Percentiles rank a stretch among this genome's conserved stretches.
Evolutionary conservation across 176 grass and related monocot genomes (phyloP).

Genomic region (Chrysopogon serrulatus): DNA sequence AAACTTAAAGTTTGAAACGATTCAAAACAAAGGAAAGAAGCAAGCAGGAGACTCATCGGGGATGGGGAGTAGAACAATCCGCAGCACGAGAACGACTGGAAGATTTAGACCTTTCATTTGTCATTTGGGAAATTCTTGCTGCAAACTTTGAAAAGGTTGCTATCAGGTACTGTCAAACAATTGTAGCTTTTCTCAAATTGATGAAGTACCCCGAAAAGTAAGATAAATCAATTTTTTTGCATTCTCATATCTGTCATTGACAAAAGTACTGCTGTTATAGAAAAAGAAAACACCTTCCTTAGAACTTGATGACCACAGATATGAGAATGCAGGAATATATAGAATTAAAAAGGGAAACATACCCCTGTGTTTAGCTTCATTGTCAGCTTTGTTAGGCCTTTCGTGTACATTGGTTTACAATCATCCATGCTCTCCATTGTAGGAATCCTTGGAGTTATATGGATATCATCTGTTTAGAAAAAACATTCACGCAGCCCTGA

Average conservation of each 20-base stretch:
- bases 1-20: no score
- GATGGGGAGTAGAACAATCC: no score
- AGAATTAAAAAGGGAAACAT: background rate
- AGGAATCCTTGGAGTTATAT: slow-evolving; percentile 68
- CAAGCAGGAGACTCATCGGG: no score
- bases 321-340: background rate
- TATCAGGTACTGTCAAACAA: slow-evolving; percentile 78
- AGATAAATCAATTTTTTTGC: slow-evolving; percentile 61
- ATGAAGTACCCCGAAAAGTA: slow-evolving; percentile 64
- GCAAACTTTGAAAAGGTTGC: slow-evolving; percentile 83
- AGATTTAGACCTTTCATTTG: slow-evolving; percentile 78
- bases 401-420: slow-evolving; percentile 40
- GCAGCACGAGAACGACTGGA: no score
- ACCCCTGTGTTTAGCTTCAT: slow-evolving; percentile 55
- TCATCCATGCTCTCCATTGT: slow-evolving; percentile 60
- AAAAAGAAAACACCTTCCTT: background rate
- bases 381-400: slow-evolving; percentile 34
- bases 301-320: background rate
- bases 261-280: background rate
- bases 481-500: slow-evolving; percentile 77
- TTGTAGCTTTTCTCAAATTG: slow-evolving; percentile 68
- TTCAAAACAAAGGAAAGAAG: no score
- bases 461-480: no score
- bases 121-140: slow-evolving; percentile 75
- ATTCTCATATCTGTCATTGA: slow-evolving; percentile 41